These are phyloP conservation scores for Mortierella claussenii DNA, from an alignment of 192 early-diverging fungal genomes.

Conservation along the genomic window DNA sequence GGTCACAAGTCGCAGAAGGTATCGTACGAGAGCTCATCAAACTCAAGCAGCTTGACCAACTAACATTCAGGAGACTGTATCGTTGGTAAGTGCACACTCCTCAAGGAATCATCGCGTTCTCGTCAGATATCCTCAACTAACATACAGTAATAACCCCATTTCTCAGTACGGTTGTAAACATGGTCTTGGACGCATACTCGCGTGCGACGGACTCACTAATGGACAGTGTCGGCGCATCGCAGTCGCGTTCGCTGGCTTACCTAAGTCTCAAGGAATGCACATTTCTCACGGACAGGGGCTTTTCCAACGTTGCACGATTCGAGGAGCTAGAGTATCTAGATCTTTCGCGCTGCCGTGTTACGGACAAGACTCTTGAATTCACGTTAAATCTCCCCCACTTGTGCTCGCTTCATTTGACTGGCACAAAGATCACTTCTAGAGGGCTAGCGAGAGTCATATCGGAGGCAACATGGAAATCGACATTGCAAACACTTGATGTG, in stretches of 20 bases:
- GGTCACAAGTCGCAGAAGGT: constrained; percentile 25
- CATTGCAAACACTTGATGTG: constrained; percentile 49
- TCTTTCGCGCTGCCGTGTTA: constrained; percentile 58
- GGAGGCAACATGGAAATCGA: constrained; percentile 24
- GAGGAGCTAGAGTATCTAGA: constrained; percentile 58
- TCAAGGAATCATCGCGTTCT: too few relatives aligned
- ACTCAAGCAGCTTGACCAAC: constrained; percentile 45
- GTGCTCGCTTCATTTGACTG: constrained; percentile 51
- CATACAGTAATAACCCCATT: background rate
- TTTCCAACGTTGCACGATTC: constrained; percentile 49
- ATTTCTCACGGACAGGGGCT: constrained; percentile 57
- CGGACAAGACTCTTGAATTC: constrained; percentile 55
- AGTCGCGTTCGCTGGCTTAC: constrained; percentile 44
- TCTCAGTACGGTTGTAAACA: constrained; percentile 51
- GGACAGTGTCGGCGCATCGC: constrained; percentile 43
- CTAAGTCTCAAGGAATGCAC: constrained; percentile 56
- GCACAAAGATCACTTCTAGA: constrained; percentile 64
- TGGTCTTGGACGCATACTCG: constrained; percentile 55
- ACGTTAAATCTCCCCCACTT: constrained; percentile 32
- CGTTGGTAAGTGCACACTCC: constrained; percentile 39
- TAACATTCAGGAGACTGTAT: constrained; percentile 42
- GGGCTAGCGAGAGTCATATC: constrained; percentile 52
- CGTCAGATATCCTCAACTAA: constrained; percentile 10
- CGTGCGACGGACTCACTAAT: constrained; percentile 62
- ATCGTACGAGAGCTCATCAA: constrained; percentile 47